These are phyloP conservation scores for Dissoconium aciculare DNA, from an alignment of 2,329 filamentous ascomycete genomes.

Conservation along the genomic window DNA sequence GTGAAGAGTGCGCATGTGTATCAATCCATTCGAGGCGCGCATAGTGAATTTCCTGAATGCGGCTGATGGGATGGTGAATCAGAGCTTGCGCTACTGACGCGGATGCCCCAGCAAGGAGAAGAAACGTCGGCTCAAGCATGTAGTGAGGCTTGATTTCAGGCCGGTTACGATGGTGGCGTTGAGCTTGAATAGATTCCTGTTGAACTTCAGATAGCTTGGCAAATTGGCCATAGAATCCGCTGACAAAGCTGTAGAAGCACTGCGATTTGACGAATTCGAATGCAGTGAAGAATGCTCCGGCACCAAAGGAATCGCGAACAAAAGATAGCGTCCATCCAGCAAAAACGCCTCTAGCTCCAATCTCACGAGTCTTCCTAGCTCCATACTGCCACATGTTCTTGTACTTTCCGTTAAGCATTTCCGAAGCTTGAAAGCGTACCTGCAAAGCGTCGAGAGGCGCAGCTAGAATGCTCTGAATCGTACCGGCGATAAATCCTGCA, in stretches of 20 bases:
- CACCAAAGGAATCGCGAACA: slow-evolving; percentile 53
- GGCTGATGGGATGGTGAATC: slow-evolving; percentile 54
- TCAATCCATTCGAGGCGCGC: slow-evolving; percentile 59
- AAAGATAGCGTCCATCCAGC: slow-evolving; percentile 57
- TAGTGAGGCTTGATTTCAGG: slow-evolving; percentile 58
- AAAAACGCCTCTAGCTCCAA: slow-evolving; percentile 57
- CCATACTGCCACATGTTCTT: slow-evolving; percentile 62
- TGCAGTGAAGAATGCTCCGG: slow-evolving; percentile 56
- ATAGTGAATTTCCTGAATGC: slow-evolving; percentile 60
- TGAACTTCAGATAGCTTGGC: slow-evolving; percentile 22
- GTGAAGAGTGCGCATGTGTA: slow-evolving; percentile 29
- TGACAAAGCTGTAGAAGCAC: slow-evolving; percentile 55
- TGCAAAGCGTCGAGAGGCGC: slow-evolving; percentile 64
- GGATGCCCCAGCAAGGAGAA: slow-evolving; percentile 52
- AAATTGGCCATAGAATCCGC: slow-evolving; percentile 47
- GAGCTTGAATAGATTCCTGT: slow-evolving; percentile 18
- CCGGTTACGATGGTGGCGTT: slow-evolving; percentile 15
- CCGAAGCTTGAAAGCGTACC: slow-evolving; percentile 51
- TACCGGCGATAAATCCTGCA: slow-evolving; percentile 55
- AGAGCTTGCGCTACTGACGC: slow-evolving; percentile 55
- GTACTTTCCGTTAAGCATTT: slow-evolving; percentile 44
- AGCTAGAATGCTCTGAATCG: slow-evolving; percentile 54
- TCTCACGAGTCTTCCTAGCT: slow-evolving; percentile 51
- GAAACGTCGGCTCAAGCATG: slow-evolving; percentile 56
- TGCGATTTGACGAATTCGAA: slow-evolving; percentile 68